A percentile compares a stretch with the other conserved stretches of the same genome.
These are phyloP conservation scores for Berberis vulgaris DNA, from an alignment of 164 flowering plant genomes.

Conservation along the genomic window DNA sequence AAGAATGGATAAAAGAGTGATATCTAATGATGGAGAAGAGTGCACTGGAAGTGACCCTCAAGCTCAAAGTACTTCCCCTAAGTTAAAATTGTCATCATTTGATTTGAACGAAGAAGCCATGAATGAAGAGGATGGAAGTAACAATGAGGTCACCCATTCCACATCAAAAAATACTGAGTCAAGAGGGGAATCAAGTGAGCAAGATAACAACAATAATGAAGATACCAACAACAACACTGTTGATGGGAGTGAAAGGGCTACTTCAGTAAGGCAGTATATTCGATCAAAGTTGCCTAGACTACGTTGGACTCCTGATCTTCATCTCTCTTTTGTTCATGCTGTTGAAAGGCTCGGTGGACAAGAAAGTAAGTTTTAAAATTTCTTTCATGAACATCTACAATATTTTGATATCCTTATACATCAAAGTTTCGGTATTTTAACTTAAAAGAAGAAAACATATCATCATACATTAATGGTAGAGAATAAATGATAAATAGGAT, in stretches of 20 bases:
- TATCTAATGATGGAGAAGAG: conserved; percentile 13
- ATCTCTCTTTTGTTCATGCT: conserved; percentile 53
- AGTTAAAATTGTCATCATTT: conserved; percentile 22
- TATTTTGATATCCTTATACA: not conserved
- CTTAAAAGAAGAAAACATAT: not conserved
- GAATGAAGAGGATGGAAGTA: conserved; percentile 14
- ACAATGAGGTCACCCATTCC: not conserved
- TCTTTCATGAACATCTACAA: not conserved
- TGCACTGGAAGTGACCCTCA: conserved; percentile 12
- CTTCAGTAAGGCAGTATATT: conserved; percentile 37
- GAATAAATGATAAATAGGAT: not conserved
- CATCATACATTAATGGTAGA: not conserved
- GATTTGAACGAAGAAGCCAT: conserved; percentile 42
- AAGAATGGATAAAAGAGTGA: conserved; percentile 9
- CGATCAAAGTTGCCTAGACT: conserved; percentile 45
- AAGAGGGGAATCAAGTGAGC: conserved; percentile 13
- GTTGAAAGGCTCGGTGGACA: conserved; percentile 68
- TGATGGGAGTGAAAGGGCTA: conserved; percentile 7
- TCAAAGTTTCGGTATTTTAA: not conserved
- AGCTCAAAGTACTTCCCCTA: conserved; percentile 10
- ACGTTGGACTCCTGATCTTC: conserved; percentile 75
- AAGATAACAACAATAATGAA: no score
- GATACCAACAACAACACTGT: not conserved
- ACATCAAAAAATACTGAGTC: conserved; percentile 2
- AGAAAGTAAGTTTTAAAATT: conserved; percentile 40